Evolutionary conservation across 2,329 filamentous ascomycete species (phyloP).

Genomic region (Seiridium unicorne): DNA sequence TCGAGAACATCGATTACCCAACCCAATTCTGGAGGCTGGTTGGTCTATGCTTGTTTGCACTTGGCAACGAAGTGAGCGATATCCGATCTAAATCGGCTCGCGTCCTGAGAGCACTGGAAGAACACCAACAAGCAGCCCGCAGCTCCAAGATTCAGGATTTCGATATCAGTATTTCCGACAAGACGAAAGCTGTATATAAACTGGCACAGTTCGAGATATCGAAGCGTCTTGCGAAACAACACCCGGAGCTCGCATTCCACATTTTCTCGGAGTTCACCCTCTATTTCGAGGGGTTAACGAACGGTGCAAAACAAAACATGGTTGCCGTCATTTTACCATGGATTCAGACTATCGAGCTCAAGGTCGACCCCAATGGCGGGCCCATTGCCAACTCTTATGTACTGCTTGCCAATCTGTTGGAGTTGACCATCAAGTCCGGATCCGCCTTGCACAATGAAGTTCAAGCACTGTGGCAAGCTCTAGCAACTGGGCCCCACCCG

Average conservation of each 20-base stretch:
- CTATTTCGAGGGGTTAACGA: slow-evolving; percentile 85
- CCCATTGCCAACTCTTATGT: slow-evolving; percentile 93
- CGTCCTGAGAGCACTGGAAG: slow-evolving; percentile 77
- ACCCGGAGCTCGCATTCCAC: slow-evolving; percentile 85
- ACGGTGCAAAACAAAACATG: slow-evolving; percentile 86
- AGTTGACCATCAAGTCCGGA: slow-evolving; percentile 92
- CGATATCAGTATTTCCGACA: slow-evolving; percentile 97
- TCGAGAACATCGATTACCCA: slow-evolving; percentile 78
- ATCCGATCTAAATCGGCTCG: slow-evolving; percentile 86
- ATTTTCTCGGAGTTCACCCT: slow-evolving; percentile 94
- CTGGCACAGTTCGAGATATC: slow-evolving; percentile 96
- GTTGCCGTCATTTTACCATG: slow-evolving; percentile 93
- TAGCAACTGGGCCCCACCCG: slow-evolving; percentile 87
- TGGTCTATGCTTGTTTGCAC: slow-evolving; percentile 83
- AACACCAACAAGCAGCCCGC: slow-evolving; percentile 67
- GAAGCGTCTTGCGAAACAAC: slow-evolving; percentile 81
- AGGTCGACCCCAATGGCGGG: slow-evolving; percentile 86
- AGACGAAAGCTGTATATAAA: slow-evolving; percentile 97
- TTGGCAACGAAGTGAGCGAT: slow-evolving; percentile 87
- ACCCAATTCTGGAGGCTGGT: slow-evolving; percentile 89
- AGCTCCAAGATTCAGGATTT: slow-evolving; percentile 95
- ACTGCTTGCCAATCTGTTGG: slow-evolving; percentile 88
- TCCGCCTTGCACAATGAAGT: slow-evolving; percentile 92
- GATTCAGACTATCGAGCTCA: slow-evolving; percentile 92
- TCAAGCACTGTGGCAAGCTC: slow-evolving; percentile 93